These are phyloP conservation scores for Nothophoma quercina DNA, from an alignment of 2,329 filamentous ascomycete genomes.

Conservation along the genomic window DNA sequence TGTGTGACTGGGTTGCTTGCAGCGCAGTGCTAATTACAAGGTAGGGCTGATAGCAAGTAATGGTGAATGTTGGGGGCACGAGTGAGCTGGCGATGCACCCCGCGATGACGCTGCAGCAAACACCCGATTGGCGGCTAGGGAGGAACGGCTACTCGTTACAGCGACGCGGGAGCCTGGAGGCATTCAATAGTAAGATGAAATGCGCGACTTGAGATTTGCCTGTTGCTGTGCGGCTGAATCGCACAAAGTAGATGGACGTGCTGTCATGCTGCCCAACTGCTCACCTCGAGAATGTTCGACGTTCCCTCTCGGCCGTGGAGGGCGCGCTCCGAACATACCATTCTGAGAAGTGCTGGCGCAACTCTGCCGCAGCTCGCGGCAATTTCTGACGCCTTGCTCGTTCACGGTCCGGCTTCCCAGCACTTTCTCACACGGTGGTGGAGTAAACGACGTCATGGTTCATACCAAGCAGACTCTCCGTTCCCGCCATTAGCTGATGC, in stretches of 20 bases:
- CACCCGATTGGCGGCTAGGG: slow-evolving; percentile 34
- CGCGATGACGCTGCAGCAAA: slow-evolving; percentile 41
- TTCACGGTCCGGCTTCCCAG: slow-evolving; percentile 20
- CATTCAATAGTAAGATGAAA: slow-evolving; percentile 6
- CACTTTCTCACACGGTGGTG: slow-evolving; percentile 13
- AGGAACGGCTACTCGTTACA: slow-evolving; percentile 3
- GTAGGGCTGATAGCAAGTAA: slow-evolving; percentile 23
- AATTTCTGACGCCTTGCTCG: slow-evolving; percentile 16
- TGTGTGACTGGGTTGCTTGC: slow-evolving; percentile 26
- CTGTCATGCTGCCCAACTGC: slow-evolving; percentile 29
- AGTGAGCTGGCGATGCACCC: slow-evolving; percentile 36
- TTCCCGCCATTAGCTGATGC: slow-evolving; percentile 34
- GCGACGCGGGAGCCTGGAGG: neutral
- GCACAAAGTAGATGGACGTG: slow-evolving; percentile 6
- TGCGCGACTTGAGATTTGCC: slow-evolving; percentile 1
- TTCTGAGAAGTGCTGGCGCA: slow-evolving; percentile 12
- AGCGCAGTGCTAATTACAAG: slow-evolving; percentile 25
- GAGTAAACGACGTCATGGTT: slow-evolving; percentile 34
- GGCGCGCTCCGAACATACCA: slow-evolving; percentile 14
- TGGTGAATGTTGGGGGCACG: slow-evolving; percentile 36
- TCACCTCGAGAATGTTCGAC: slow-evolving; percentile 4
- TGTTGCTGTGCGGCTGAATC: slow-evolving; percentile 9
- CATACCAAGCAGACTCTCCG: slow-evolving; percentile 20
- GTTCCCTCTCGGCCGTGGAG: slow-evolving; percentile 40
- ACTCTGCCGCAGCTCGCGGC: slow-evolving; percentile 2